Evolutionary conservation across 495 filamentous ascomycete genomes (phyloP), one percentile per base, ranked within the genome.

Genomic region (Aspergillus panamensis): DNA sequence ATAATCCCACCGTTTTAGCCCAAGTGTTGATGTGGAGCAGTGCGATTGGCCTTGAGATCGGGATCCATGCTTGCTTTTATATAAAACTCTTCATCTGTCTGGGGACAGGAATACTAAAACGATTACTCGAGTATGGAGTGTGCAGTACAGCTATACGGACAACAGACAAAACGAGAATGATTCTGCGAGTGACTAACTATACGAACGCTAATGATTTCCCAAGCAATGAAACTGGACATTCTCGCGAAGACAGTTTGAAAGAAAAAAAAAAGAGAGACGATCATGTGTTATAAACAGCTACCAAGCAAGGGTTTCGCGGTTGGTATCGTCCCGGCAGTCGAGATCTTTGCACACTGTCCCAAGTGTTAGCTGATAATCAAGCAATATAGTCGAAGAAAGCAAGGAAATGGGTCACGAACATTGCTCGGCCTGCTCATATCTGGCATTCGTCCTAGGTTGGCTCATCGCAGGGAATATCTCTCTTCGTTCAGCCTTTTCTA

Each of bases 351-450:
- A 74, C 21, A 74, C 72, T 74, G 31, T 35, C 8, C 21, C 31
- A 39, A 48, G 6, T 3, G 14, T 48, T 32, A 20, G 31, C 4
- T 29, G 5, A 37, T 8, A 13, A 14, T 37, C 12, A 45, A 16
- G 37, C 10, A 31, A 16, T 20, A n/a, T n/a, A 6, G 5, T 39
- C 6, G 14, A 39, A 39, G 14, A 12, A 3, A 13, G 35, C 0
- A 39, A 39, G 35, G 10, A 39, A 39, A 39, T 39, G 35, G 10
- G 6, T 39, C 0, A 67, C 72, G 61, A 25, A 75, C 72, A 45
- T 42, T 75, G 65, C 17, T 75, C 71, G 14, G 72, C 72, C 30
- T 69, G 65, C 19, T 72, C 65, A 48, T 72, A 75, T 20, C 62
- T 61, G 1, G 58, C 51, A 48, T 70, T 72, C 2, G 61, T 57